Conservation (phyloP, 176 grass and related monocot genomes). For the Panicum miliaceum region DNA sequence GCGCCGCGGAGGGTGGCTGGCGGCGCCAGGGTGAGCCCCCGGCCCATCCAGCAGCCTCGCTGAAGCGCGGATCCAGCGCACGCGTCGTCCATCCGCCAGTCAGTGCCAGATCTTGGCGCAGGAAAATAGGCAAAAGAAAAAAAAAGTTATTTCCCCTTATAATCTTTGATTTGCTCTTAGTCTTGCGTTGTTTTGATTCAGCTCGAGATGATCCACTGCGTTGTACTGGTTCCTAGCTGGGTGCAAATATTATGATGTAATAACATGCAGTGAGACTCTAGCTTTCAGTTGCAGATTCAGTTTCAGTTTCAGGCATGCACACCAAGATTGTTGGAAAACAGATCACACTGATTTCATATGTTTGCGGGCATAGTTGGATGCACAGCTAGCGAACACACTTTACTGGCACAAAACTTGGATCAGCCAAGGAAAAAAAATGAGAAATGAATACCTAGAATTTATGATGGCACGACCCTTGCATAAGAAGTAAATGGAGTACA, state of each 20-base stretch:
- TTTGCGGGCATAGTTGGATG: too few relatives aligned
- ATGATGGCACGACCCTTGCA: too few relatives aligned
- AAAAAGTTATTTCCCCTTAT: background rate
- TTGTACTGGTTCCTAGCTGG: background rate
- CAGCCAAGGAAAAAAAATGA: too few relatives aligned
- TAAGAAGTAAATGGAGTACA: too few relatives aligned
- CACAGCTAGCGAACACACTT: too few relatives aligned
- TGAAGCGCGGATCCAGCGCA: background rate
- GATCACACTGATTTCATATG: background rate
- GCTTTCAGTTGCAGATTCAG: background rate
- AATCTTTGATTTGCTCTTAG: background rate
- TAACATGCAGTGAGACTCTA: slow-evolving; percentile 4
- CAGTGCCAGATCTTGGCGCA: background rate
- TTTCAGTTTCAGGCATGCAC: too few relatives aligned
- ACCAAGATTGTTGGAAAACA: too few relatives aligned
- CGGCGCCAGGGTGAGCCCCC: slow-evolving; percentile 50
- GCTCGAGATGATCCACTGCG: slow-evolving; percentile 3
- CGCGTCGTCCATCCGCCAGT: background rate
- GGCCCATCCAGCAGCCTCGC: slow-evolving; percentile 64
- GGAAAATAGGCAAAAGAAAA: background rate
- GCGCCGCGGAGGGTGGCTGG: slow-evolving; percentile 44
- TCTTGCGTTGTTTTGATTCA: slow-evolving; percentile 1
- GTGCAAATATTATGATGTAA: slow-evolving; percentile 22
- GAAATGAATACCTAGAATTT: too few relatives aligned
- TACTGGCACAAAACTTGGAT: too few relatives aligned